phyloP scores from a whole-genome alignment of 176 grass and related monocot species.

The Eragrostis curvula region DNA sequence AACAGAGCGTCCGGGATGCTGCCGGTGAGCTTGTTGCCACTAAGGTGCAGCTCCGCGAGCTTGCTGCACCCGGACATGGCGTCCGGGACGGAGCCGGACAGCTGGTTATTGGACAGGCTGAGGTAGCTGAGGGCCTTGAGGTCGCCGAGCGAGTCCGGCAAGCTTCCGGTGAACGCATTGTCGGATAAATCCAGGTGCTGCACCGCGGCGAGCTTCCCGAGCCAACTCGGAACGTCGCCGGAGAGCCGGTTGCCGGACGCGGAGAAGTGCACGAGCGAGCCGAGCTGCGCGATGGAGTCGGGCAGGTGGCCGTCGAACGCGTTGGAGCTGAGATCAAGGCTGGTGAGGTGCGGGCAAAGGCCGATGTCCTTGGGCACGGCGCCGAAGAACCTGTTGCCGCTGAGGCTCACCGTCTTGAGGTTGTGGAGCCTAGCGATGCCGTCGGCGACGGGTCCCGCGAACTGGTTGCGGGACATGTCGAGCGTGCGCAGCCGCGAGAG shows the following conservation, averaged over 20 bases:
- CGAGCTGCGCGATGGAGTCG: conserved; percentile 54
- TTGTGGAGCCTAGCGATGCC: conserved; percentile 67
- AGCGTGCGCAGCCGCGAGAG: conserved; percentile 66
- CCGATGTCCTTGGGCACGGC: conserved; percentile 56
- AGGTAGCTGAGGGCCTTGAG: conserved; percentile 91
- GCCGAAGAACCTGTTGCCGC: conserved; percentile 70
- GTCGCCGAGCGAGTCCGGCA: conserved; percentile 65
- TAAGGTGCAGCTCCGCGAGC: conserved; percentile 69
- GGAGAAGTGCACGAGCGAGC: conserved; percentile 61
- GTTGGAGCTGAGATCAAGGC: conserved; percentile 72
- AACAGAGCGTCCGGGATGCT: conserved; percentile 75
- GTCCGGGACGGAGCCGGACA: conserved; percentile 60
- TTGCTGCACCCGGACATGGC: conserved; percentile 60
- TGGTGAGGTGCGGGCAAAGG: conserved; percentile 67
- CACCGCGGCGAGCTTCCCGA: conserved; percentile 60
- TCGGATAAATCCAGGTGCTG: conserved; percentile 72
- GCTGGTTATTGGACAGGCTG: conserved; percentile 64
- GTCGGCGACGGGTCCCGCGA: conserved; percentile 52
- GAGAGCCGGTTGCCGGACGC: conserved; percentile 65
- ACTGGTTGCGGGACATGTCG: conserved; percentile 68
- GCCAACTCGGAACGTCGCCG: conserved; percentile 62
- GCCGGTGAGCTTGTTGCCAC: conserved; percentile 61
- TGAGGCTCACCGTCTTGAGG: conserved; percentile 68
- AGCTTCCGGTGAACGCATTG: conserved; percentile 62
- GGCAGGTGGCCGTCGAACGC: conserved; percentile 69